phyloP scores from a whole-genome alignment of 2,329 filamentous ascomycete species.

The Torrubiella hemipterigena region DNA sequence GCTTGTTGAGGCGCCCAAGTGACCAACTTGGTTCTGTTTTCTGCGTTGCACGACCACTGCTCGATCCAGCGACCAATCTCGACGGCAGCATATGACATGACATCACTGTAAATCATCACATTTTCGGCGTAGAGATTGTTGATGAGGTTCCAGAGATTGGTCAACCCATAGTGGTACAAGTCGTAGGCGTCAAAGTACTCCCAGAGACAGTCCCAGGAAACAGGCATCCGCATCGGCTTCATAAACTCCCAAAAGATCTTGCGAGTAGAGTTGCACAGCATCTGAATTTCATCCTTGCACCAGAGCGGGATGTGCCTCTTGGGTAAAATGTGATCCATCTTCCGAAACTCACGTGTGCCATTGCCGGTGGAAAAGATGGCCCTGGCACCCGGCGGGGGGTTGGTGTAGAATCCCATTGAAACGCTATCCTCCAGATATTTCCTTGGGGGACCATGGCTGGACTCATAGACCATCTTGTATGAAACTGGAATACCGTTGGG shows the following conservation, averaged over 20 bases:
- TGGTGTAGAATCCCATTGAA: conserved; percentile 23
- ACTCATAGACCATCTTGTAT: conserved; percentile 20
- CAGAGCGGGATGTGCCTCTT: conserved; percentile 22
- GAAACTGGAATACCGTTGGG: conserved; percentile 21
- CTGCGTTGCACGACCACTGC: conserved; percentile 17
- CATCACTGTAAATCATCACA: conserved; percentile 15
- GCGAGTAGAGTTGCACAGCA: conserved; percentile 25
- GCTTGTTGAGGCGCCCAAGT: conserved; percentile 15
- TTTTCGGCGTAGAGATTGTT: conserved; percentile 29
- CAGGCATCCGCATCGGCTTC: conserved; percentile 17
- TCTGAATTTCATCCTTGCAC: conserved; percentile 25
- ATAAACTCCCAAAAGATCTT: conserved; percentile 22
- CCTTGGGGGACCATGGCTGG: conserved; percentile 12
- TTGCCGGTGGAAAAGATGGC: conserved; percentile 28
- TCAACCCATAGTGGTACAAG: conserved; percentile 31
- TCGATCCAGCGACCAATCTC: conserved; percentile 24
- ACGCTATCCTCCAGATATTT: conserved; percentile 24
- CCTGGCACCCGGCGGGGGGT: conserved; percentile 14
- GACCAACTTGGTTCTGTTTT: conserved; percentile 19
- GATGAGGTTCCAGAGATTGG: conserved; percentile 36
- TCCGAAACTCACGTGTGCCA: conserved; percentile 16
- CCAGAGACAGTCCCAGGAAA: conserved; percentile 29
- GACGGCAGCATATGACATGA: conserved; percentile 12
- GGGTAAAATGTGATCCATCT: conserved; percentile 14
- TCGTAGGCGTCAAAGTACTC: conserved; percentile 35